Evolutionary conservation across 2,329 filamentous ascomycete genomes (phyloP).

Genomic region (Paradendryphiella salina): DNA sequence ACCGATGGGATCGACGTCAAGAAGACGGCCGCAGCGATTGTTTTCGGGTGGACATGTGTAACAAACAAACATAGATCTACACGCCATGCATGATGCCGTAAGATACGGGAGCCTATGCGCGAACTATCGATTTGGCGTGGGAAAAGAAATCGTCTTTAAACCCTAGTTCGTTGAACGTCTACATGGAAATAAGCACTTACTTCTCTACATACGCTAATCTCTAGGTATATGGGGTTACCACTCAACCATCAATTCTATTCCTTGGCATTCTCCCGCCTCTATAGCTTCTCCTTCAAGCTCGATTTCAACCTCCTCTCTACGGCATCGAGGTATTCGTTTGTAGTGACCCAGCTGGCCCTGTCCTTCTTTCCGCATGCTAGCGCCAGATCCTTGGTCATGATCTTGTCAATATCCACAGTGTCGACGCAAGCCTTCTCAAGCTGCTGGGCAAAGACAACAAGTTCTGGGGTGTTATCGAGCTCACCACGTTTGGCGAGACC

Average conservation of each 20-base stretch:
- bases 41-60: slow-evolving; percentile 29
- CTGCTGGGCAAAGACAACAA: slow-evolving; percentile 86
- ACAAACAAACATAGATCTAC: slow-evolving; percentile 29
- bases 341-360: slow-evolving; percentile 85
- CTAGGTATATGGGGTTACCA: slow-evolving; percentile 5
- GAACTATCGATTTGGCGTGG: not conserved
- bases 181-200: slow-evolving; percentile 3
- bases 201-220: not conserved
- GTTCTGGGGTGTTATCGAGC: slow-evolving; percentile 88
- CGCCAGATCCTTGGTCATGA: slow-evolving; percentile 99
- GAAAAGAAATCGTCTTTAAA: not conserved
- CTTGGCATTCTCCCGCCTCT: slow-evolving; percentile 23
- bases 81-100: slow-evolving; percentile 25
- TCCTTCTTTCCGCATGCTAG: slow-evolving; percentile 87
- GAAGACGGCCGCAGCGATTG: slow-evolving; percentile 8
- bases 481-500: slow-evolving; percentile 90
- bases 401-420: slow-evolving; percentile 87
- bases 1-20: not conserved
- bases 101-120: slow-evolving; percentile 27
- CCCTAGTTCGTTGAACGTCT: not conserved
- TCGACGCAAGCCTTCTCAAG: slow-evolving; percentile 93
- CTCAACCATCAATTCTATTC: not conserved
- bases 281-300: slow-evolving; percentile 77
- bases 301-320: slow-evolving; percentile 88
- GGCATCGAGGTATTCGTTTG: slow-evolving; percentile 82